phyloP scores from a whole-genome alignment of 2,329 filamentous ascomycete genomes.

The Scytalidium sp. region DNA sequence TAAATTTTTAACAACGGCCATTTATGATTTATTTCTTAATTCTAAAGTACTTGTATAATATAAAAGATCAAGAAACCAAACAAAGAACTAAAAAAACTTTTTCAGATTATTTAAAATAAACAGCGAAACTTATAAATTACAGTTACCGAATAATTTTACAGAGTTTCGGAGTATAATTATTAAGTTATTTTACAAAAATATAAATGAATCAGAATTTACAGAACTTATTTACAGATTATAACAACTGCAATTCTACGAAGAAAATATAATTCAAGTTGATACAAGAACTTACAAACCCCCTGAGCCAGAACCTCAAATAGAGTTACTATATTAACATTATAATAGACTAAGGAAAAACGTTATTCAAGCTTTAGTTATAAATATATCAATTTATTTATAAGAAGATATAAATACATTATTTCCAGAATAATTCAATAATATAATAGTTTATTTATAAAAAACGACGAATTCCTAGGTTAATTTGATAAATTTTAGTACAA shows the following conservation, averaged over 20 bases:
- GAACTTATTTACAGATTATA: no score
- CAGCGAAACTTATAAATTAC: background rate
- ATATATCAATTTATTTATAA: background rate
- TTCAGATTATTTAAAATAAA: conserved; percentile 2
- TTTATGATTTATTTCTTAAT: conserved; percentile 4
- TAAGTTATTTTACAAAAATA: no score
- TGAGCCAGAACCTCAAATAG: no score
- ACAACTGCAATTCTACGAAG: no score
- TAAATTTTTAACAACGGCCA: background rate
- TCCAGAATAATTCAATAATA: background rate
- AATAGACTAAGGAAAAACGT: background rate
- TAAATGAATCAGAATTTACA: no score
- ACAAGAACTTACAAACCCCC: no score
- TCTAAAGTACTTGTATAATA: conserved; percentile 4
- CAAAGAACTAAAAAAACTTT: background rate
- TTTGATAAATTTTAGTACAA: background rate
- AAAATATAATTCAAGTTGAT: no score
- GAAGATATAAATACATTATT: background rate
- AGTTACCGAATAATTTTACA: conserved; percentile 2
- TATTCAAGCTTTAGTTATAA: background rate
- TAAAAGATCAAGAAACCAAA: background rate
- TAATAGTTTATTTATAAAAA: no score
- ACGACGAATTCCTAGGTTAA: background rate
- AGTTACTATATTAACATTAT: background rate
- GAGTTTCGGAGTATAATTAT: background rate